Conservation (phyloP, 768 basidiomycete genomes). For the Neoboletus brunneissimus region DNA sequence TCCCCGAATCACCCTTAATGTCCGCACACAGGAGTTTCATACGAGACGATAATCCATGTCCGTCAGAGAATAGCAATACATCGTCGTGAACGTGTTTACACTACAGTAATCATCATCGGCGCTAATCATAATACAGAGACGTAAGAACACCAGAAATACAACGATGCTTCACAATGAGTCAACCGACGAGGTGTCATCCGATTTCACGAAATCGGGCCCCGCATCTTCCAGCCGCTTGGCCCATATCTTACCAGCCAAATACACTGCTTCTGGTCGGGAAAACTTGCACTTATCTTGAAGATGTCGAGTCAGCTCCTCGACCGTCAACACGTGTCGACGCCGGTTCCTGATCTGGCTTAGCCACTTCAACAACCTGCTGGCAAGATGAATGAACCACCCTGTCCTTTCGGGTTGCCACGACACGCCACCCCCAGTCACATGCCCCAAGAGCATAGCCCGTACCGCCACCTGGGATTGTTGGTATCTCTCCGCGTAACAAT, state of each 20-base stretch:
- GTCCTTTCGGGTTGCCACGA: constrained; percentile 25
- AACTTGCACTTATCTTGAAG: constrained; percentile 26
- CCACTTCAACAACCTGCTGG: constrained; percentile 21
- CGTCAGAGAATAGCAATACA: constrained; percentile 2
- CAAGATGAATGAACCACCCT: constrained; percentile 26
- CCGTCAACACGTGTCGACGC: constrained; percentile 16
- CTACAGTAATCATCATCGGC: background rate
- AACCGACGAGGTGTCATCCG: constrained; percentile 13
- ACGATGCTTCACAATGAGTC: constrained; percentile 2
- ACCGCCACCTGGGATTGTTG: constrained; percentile 30
- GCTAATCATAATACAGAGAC: constrained; percentile 5
- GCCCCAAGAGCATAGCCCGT: constrained; percentile 20
- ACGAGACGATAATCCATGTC: background rate
- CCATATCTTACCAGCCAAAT: constrained; percentile 27
- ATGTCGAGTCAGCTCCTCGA: constrained; percentile 18
- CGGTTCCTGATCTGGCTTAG: constrained; percentile 12
- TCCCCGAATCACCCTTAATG: constrained; percentile 5
- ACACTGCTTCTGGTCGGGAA: constrained; percentile 18
- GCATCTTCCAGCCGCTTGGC: constrained; percentile 16
- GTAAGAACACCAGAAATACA: background rate
- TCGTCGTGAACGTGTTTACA: background rate
- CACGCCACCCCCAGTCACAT: constrained; percentile 9
- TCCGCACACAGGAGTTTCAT: constrained; percentile 6
- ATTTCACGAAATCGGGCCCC: constrained; percentile 26
- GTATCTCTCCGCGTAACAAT: constrained; percentile 29